Evolutionary conservation across 1,284 basidiomycete genomes (phyloP), one percentile per base, ranked within the genome.

Genomic region (Cystobasidium slooffiae): DNA sequence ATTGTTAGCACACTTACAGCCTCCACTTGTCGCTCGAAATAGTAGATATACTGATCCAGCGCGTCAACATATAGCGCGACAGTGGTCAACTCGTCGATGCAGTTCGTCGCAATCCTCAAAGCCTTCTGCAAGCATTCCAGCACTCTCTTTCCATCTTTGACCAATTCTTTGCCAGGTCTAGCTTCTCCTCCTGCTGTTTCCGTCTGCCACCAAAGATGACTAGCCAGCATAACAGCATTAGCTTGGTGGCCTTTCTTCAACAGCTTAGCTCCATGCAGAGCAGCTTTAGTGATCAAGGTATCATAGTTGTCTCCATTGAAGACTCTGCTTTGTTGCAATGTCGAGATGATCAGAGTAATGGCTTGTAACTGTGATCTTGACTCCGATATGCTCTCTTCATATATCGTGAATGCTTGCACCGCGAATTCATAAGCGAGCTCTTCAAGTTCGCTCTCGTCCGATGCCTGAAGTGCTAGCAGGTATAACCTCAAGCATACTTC

Each of bases 181-280:
- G 83, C 78, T 24, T 84, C 82, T 24, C 84, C 74, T 72, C 84
- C 84, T 1, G 81, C 80, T 16, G 82, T 80, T 77, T 85, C 86
- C 76, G 91, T 90, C 82, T 97, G 94, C 94, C 94, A 97, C 93
- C 94, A 97, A 80, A 97, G 84, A 84, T 97, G 94, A 81, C 93
- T 95, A 2, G 94, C 94, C 52, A 94, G 86, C 65, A 91, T 89
- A n/a, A 97, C 94, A 3, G 94, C 94, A 6, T 89, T 92, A 16
- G 94, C 91, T 83, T 97, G 94, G 83, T 97, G 94, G 37, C 93
- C 92, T 86, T 97, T 97, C 87, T 97, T 97, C 81, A 97, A 82
- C 77, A 97, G 82, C 83, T 95, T 94, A 58, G 93, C 92, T 6
- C 92, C 93, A 81, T 97, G 94, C 78, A 97, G 84, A 9, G 94